Percentiles rank a stretch among this genome's conserved stretches.
Conservation (phyloP, 73 alveolate genomes). For the Paramecium pentaurelia region DNA sequence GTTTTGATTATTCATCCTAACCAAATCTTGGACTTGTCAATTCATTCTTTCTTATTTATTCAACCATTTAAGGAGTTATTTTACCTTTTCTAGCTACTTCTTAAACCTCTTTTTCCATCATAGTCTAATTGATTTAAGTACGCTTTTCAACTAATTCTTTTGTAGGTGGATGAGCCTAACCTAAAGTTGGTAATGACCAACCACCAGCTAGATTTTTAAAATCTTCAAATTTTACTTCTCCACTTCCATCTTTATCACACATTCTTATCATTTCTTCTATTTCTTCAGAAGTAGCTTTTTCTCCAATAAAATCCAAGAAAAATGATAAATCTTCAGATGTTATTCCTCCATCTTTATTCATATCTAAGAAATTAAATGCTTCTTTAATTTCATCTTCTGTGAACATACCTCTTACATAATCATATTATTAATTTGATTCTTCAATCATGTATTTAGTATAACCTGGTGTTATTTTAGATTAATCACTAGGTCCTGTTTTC, state of each 20-base stretch:
- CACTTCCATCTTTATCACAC: slow-evolving; percentile 49
- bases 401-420: slow-evolving; percentile 48
- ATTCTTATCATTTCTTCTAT: slow-evolving; percentile 53
- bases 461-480: not conserved
- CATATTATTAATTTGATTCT: slow-evolving; percentile 33
- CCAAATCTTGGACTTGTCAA: slow-evolving; percentile 14
- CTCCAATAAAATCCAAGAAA: slow-evolving; percentile 40
- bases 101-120: slow-evolving; percentile 18
- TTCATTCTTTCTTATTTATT: not conserved
- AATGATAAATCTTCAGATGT: not conserved
- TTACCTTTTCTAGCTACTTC: not conserved
- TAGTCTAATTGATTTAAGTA: not conserved
- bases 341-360: slow-evolving; percentile 20
- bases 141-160: slow-evolving; percentile 51
- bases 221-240: slow-evolving; percentile 49
- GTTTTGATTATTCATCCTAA: not conserved
- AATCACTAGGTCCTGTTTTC: not conserved
- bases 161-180: slow-evolving; percentile 57
- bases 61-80: not conserved
- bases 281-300: slow-evolving; percentile 38
- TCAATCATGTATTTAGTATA: not conserved
- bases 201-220: slow-evolving; percentile 51
- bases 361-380: slow-evolving; percentile 44
- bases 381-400: slow-evolving; percentile 53
- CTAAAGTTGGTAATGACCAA: slow-evolving; percentile 38